Conservation (phyloP, 1,139 yeast genomes). For the Sugiyamaella novakii region DNA sequence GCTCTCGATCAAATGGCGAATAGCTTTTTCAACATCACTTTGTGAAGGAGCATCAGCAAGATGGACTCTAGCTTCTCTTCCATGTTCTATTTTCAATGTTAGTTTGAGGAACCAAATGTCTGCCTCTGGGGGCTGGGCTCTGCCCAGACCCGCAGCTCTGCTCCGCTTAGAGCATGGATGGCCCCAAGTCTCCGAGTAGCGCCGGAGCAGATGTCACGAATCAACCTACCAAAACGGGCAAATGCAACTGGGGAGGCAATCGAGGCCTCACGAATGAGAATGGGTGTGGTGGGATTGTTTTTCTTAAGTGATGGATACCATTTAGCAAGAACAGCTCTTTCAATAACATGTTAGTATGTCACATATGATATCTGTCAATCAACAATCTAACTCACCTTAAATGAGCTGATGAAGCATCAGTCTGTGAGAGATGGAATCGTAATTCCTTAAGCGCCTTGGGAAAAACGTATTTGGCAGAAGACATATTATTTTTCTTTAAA, state of each 20-base stretch:
- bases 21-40: conserved; percentile 27
- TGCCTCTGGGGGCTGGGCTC: no score
- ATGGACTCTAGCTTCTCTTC: conserved; percentile 40
- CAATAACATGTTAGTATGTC: background rate
- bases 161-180: no score
- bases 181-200: no score
- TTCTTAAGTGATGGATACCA: conserved; percentile 64
- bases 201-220: no score
- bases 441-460: conserved; percentile 72
- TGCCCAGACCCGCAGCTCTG: no score
- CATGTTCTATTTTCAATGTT: conserved; percentile 37
- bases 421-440: conserved; percentile 77
- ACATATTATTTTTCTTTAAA: conserved; percentile 29
- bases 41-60: conserved; percentile 36
- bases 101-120: no score
- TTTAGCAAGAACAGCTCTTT: conserved; percentile 58
- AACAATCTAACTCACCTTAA: conserved; percentile 50
- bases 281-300: conserved; percentile 61
- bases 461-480: conserved; percentile 58
- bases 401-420: conserved; percentile 68
- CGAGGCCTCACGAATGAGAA: conserved; percentile 72
- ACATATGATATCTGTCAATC: no score
- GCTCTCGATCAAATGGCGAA: conserved; percentile 29
- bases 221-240: conserved; percentile 60
- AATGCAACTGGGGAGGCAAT: conserved; percentile 73